phyloP scores from a whole-genome alignment of 768 basidiomycete genomes.

The Kwoniella dejecticola region DNA sequence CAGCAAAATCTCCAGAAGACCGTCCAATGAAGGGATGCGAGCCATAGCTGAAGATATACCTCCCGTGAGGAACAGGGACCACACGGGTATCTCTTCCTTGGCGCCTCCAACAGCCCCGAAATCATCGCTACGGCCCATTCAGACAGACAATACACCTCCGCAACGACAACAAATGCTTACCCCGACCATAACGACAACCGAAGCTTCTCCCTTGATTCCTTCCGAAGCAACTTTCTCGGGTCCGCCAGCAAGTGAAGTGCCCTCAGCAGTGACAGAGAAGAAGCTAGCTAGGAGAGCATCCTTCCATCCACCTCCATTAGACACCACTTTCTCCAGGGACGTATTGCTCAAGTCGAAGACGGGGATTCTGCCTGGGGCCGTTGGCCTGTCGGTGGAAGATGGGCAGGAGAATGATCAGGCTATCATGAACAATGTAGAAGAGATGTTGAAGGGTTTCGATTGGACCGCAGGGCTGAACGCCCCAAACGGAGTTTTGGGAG shows the following conservation, averaged over 20 bases:
- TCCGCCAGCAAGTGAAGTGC: constrained; percentile 55
- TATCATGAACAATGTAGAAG: constrained; percentile 88
- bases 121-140: no score
- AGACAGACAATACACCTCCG: background rate
- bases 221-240: constrained; percentile 27
- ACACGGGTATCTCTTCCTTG: background rate
- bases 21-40: constrained; percentile 20
- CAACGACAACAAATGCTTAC: constrained; percentile 7
- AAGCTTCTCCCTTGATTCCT: constrained; percentile 20
- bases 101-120: constrained; percentile 6
- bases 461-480: constrained; percentile 63
- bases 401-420: constrained; percentile 62
- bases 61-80: constrained; percentile 2
- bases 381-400: constrained; percentile 65
- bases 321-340: constrained; percentile 54
- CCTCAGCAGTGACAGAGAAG: constrained; percentile 60
- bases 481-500: constrained; percentile 13
- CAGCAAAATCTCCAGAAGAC: background rate
- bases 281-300: constrained; percentile 60
- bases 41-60: constrained; percentile 4
- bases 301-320: constrained; percentile 51
- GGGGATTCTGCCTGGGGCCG: constrained; percentile 40
- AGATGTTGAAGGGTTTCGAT: constrained; percentile 98
- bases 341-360: constrained; percentile 47
- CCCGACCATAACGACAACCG: constrained; percentile 20